Evolutionary conservation across 1,139 yeast genomes (phyloP).

Genomic region (Pichia sp.): DNA sequence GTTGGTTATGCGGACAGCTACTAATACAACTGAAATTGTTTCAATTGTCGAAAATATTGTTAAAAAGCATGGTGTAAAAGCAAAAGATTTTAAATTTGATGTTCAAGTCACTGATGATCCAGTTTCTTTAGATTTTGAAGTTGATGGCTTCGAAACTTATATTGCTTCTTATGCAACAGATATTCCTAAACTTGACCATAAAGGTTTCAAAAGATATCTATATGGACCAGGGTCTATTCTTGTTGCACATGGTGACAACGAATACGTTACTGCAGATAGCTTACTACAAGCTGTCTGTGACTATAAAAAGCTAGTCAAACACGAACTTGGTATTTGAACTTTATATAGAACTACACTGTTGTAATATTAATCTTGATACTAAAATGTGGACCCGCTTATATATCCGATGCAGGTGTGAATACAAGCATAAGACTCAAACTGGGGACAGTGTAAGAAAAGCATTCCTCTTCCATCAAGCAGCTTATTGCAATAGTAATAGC

Average conservation of each 20-base stretch:
- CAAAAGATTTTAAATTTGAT: slow-evolving; percentile 9
- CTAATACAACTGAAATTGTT: slow-evolving; percentile 35
- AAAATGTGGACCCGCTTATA: slow-evolving; percentile 15
- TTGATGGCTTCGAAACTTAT: slow-evolving; percentile 56
- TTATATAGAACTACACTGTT: neutral
- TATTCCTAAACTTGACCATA: slow-evolving; percentile 44
- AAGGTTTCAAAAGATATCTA: slow-evolving; percentile 40
- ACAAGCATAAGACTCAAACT: slow-evolving; percentile 19
- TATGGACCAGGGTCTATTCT: slow-evolving; percentile 67
- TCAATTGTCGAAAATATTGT: slow-evolving; percentile 33
- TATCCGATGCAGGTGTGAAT: slow-evolving; percentile 18
- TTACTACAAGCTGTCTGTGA: slow-evolving; percentile 49
- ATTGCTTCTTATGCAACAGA: slow-evolving; percentile 57
- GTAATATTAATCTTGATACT: neutral
- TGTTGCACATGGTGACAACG: slow-evolving; percentile 60
- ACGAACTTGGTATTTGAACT: slow-evolving; percentile 8
- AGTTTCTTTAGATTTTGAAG: slow-evolving; percentile 47
- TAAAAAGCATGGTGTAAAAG: slow-evolving; percentile 15
- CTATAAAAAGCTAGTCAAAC: slow-evolving; percentile 41
- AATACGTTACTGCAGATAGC: slow-evolving; percentile 45
- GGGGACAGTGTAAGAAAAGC: slow-evolving; percentile 14
- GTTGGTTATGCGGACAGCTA: slow-evolving; percentile 49
- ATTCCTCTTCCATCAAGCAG: slow-evolving; percentile 11
- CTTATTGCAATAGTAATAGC: neutral
- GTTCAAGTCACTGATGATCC: slow-evolving; percentile 30